phyloP scores from a whole-genome alignment of 345 rosid species.

The Populus tremula region DNA sequence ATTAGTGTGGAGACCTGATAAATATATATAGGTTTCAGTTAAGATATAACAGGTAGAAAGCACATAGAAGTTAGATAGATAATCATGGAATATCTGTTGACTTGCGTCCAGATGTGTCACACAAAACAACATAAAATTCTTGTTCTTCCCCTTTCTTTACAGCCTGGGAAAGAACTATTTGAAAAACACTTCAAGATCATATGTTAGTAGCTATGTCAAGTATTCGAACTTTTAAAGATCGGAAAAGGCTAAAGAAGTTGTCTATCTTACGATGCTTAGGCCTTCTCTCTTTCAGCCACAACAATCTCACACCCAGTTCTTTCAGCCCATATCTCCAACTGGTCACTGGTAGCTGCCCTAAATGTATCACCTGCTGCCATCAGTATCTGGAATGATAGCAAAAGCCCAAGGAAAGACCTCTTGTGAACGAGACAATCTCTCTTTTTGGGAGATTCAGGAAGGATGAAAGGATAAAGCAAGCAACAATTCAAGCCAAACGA shows the following conservation, averaged over 20 bases:
- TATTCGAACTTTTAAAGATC: not conserved
- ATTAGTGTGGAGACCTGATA: conserved; percentile 89
- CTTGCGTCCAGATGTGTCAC: conserved; percentile 99
- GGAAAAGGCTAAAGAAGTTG: not conserved
- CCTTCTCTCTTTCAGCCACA: conserved; percentile 65
- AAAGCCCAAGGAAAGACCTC: conserved; percentile 21
- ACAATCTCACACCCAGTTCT: conserved; percentile 90
- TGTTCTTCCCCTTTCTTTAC: conserved; percentile 85
- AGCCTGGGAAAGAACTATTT: conserved; percentile 87
- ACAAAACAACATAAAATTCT: conserved; percentile 80
- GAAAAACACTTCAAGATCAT: conserved; percentile 53
- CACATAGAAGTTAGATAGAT: conserved; percentile 9
- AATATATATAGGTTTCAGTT: conserved; percentile 11
- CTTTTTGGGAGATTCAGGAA: not conserved
- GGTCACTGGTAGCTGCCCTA: conserved; percentile 97
- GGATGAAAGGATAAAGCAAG: not conserved
- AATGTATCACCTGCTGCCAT: conserved; percentile 99
- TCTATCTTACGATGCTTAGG: conserved; percentile 88
- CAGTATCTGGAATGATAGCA: conserved; percentile 58
- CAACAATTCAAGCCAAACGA: not conserved
- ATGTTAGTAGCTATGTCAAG: conserved; percentile 25
- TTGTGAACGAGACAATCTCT: not conserved
- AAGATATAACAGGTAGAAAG: conserved; percentile 19
- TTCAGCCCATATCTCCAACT: conserved; percentile 96
- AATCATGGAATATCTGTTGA: conserved; percentile 16